phyloP scores from a whole-genome alignment of 2,329 filamentous ascomycete genomes.

The Delphinella strobiligena region DNA sequence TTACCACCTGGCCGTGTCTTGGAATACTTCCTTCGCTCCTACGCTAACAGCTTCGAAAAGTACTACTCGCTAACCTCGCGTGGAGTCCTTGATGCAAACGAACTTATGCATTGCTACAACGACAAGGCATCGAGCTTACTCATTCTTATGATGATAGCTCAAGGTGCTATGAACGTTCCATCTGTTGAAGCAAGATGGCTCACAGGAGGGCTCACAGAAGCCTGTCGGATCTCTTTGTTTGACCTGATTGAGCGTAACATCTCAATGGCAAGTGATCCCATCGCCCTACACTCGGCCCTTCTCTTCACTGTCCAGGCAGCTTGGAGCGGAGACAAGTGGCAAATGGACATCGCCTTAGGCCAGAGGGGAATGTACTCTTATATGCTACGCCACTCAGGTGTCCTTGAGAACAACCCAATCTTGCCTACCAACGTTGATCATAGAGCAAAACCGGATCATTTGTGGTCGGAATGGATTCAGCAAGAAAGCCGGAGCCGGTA shows the following conservation, averaged over 20 bases:
- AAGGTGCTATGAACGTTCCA: slow-evolving; percentile 55
- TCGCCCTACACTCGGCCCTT: slow-evolving; percentile 52
- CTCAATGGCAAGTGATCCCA: slow-evolving; percentile 52
- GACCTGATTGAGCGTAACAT: slow-evolving; percentile 62
- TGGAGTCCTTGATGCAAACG: slow-evolving; percentile 52
- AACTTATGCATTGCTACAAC: slow-evolving; percentile 49
- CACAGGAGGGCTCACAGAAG: slow-evolving; percentile 55
- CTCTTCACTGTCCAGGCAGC: slow-evolving; percentile 57
- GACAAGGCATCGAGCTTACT: slow-evolving; percentile 54
- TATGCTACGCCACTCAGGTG: slow-evolving; percentile 58
- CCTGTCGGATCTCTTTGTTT: slow-evolving; percentile 59
- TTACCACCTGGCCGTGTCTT: slow-evolving; percentile 54
- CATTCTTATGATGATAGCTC: slow-evolving; percentile 60
- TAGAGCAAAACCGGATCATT: slow-evolving; percentile 35
- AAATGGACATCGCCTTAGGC: slow-evolving; percentile 66
- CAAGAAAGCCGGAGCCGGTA: slow-evolving; percentile 52
- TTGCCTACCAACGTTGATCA: slow-evolving; percentile 35
- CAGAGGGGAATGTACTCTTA: slow-evolving; percentile 62
- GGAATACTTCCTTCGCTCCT: slow-evolving; percentile 55
- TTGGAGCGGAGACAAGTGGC: slow-evolving; percentile 67
- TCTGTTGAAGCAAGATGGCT: slow-evolving; percentile 53
- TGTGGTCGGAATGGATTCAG: slow-evolving; percentile 54
- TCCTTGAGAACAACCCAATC: slow-evolving; percentile 39
- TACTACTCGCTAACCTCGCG: slow-evolving; percentile 53
- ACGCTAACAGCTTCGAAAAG: slow-evolving; percentile 52